phyloP scores from a whole-genome alignment of 495 filamentous ascomycete species.

The Annulohypoxylon bovei region DNA sequence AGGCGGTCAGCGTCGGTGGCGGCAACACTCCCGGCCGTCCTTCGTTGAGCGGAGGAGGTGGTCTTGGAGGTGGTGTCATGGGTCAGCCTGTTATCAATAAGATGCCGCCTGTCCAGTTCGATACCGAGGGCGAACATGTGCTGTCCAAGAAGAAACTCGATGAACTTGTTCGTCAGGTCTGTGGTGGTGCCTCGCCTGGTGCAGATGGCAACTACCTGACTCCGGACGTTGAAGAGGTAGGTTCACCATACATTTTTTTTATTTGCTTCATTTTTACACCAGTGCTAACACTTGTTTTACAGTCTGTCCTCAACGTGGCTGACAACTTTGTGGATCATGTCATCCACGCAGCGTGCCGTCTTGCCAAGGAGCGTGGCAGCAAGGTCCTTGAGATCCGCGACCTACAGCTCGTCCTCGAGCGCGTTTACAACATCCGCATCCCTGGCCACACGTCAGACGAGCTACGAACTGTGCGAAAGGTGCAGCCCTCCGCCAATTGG shows the following conservation, averaged over 20 bases:
- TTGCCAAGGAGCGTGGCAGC: slow-evolving; percentile 91
- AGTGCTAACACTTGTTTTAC: slow-evolving; percentile 30
- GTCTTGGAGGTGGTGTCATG: slow-evolving; percentile 78
- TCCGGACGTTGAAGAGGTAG: slow-evolving; percentile 94
- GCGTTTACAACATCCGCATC: slow-evolving; percentile 97
- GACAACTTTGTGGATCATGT: slow-evolving; percentile 96
- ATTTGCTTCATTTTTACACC: not conserved
- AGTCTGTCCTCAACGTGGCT: slow-evolving; percentile 88
- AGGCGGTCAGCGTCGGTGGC: slow-evolving; percentile 66
- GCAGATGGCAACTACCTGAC: slow-evolving; percentile 75
- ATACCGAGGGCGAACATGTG: slow-evolving; percentile 88
- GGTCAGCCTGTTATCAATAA: slow-evolving; percentile 86
- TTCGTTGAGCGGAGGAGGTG: slow-evolving; percentile 78
- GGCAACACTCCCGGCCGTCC: slow-evolving; percentile 75
- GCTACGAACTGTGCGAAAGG: slow-evolving; percentile 90
- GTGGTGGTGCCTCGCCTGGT: slow-evolving; percentile 76
- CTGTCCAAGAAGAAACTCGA: slow-evolving; percentile 96
- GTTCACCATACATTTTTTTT: slow-evolving; percentile 28
- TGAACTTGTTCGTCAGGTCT: slow-evolving; percentile 92
- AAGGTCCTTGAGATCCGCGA: slow-evolving; percentile 91
- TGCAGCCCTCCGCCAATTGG: slow-evolving; percentile 86
- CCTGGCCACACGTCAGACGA: slow-evolving; percentile 95
- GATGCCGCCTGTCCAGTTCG: slow-evolving; percentile 80
- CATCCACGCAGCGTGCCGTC: slow-evolving; percentile 83
- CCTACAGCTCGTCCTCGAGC: slow-evolving; percentile 92